phyloP scores from a whole-genome alignment of 305 asterid species.

The Andrographis paniculata region DNA sequence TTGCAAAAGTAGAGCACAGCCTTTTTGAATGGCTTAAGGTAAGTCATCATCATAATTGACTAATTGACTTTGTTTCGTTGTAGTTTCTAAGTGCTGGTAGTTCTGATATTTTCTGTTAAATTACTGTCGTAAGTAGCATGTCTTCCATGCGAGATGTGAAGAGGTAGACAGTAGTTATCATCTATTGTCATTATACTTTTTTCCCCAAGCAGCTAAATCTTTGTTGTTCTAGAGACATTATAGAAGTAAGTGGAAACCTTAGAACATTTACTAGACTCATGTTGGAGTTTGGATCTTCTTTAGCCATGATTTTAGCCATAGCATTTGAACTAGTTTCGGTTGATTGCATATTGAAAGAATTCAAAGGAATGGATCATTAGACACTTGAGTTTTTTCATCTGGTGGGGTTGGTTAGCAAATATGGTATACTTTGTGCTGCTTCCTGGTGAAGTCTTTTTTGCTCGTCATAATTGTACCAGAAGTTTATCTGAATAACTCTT shows the following conservation, averaged over 20 bases:
- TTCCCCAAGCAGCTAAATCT: slow-evolving; percentile 16
- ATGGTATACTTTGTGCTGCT: slow-evolving; percentile 9
- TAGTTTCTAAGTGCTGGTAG: slow-evolving; percentile 10
- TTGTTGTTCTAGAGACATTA: slow-evolving; percentile 12
- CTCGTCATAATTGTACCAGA: not conserved
- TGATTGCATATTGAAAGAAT: too few relatives aligned
- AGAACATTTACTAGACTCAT: too few relatives aligned
- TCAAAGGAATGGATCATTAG: not conserved
- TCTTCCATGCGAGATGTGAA: slow-evolving; percentile 7
- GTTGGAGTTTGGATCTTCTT: too few relatives aligned
- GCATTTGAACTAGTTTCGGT: not conserved
- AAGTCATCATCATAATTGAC: slow-evolving; percentile 21
- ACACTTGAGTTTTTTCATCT: slow-evolving; percentile 13
- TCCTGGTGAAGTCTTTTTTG: slow-evolving; percentile 1
- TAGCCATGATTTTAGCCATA: too few relatives aligned
- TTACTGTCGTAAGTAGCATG: slow-evolving; percentile 1
- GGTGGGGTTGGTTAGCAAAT: slow-evolving; percentile 8
- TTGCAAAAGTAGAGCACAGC: slow-evolving; percentile 86
- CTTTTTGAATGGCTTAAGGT: slow-evolving; percentile 98
- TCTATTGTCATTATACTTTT: not conserved
- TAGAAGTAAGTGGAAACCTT: not conserved
- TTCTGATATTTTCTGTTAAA: slow-evolving; percentile 5
- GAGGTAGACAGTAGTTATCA: slow-evolving; percentile 3
- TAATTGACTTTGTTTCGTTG: slow-evolving; percentile 7
- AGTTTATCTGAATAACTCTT: slow-evolving; percentile 3